A percentile compares a stretch with the other conserved stretches of the same genome.
Evolutionary conservation across 768 basidiomycete genomes (phyloP).

Genomic region (Boletales sp.): DNA sequence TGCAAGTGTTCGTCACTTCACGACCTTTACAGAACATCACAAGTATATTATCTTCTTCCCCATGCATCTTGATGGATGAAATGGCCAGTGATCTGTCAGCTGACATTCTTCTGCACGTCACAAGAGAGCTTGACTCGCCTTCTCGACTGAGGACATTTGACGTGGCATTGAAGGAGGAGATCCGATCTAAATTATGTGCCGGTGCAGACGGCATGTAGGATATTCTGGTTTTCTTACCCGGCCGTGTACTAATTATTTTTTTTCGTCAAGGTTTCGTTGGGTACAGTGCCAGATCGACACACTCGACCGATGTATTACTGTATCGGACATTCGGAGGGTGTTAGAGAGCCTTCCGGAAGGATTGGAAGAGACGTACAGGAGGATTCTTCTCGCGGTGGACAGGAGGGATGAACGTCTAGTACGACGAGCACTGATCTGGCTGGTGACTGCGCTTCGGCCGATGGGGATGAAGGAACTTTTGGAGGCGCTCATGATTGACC

Average conservation of each 20-base stretch:
- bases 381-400: conserved; percentile 16
- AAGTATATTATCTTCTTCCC: background rate
- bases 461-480: conserved; percentile 7
- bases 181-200: conserved; percentile 1
- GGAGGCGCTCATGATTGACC: conserved; percentile 6
- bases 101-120: conserved; percentile 11
- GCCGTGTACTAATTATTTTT: background rate
- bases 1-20: conserved; percentile 8
- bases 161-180: conserved; percentile 3
- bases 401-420: background rate
- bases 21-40: conserved; percentile 7
- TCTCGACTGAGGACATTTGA: conserved; percentile 2
- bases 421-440: conserved; percentile 10
- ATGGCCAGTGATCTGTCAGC: background rate
- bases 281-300: conserved; percentile 16
- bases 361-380: conserved; percentile 22
- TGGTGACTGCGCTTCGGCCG: conserved; percentile 7
- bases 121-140: conserved; percentile 8
- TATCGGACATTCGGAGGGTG: background rate
- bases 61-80: conserved; percentile 10
- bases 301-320: background rate
- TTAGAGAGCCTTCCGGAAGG: conserved; percentile 12
- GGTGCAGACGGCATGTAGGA: conserved; percentile 22
- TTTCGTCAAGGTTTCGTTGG: conserved; percentile 11
- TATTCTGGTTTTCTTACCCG: background rate